Evolutionary conservation across 177 flowering plant genomes (phyloP).

Genomic region (Vitis hybrid): DNA sequence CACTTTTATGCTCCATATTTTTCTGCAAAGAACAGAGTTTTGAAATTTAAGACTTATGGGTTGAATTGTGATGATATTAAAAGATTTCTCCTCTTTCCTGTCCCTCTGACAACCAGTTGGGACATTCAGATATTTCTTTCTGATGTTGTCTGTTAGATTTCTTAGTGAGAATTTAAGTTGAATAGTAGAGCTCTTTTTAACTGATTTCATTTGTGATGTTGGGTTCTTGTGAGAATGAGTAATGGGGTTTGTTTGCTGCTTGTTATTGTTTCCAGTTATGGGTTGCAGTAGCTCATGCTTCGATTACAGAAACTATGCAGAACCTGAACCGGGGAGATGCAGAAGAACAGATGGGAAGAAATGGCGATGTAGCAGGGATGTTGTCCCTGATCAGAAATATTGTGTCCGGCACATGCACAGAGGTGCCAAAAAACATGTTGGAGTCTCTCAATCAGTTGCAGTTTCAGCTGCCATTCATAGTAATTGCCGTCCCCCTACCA

Average conservation of each 20-base stretch:
- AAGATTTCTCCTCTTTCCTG: too few relatives aligned
- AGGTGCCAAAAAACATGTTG: conserved; percentile 24
- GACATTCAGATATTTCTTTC: too few relatives aligned
- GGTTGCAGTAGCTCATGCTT: conserved; percentile 11
- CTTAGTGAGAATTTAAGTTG: too few relatives aligned
- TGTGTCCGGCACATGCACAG: conserved; percentile 37
- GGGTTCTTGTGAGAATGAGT: not conserved
- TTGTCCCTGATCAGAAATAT: conserved; percentile 31
- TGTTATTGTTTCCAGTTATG: conserved; percentile 7
- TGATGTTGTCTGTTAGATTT: not conserved
- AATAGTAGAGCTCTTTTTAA: too few relatives aligned
- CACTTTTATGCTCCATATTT: too few relatives aligned
- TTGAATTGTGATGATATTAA: too few relatives aligned
- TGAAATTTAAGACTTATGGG: too few relatives aligned
- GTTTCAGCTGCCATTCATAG: not conserved
- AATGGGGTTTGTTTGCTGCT: conserved; percentile 2
- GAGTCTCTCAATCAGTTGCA: not conserved
- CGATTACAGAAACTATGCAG: conserved; percentile 6
- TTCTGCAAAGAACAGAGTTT: too few relatives aligned
- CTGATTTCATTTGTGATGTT: too few relatives aligned
- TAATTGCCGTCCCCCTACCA: not conserved
- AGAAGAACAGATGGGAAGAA: conserved; percentile 50
- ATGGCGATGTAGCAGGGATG: conserved; percentile 38
- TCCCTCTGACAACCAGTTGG: too few relatives aligned
- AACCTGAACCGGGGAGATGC: conserved; percentile 31